A percentile compares a stretch with the other conserved stretches of the same genome.
These are phyloP conservation scores for Claviceps purpurea DNA, from an alignment of 2,329 filamentous ascomycete species.

Conservation along the genomic window DNA sequence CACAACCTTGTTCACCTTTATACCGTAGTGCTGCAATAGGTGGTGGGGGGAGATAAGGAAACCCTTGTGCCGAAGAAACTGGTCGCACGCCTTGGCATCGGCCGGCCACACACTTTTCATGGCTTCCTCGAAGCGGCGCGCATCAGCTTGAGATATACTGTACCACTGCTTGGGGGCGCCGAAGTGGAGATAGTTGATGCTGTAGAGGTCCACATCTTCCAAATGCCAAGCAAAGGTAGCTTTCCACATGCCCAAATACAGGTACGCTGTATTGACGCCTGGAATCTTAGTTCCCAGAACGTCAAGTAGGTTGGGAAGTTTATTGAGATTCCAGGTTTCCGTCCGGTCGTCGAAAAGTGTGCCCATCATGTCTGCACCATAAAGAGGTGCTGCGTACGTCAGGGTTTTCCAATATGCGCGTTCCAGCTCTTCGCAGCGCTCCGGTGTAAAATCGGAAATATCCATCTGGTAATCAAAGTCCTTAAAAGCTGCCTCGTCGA, in stretches of 20 bases:
- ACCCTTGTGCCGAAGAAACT: constrained; percentile 94
- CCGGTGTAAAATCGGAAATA: constrained; percentile 74
- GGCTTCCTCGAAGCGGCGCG: constrained; percentile 78
- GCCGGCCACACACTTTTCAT: constrained; percentile 95
- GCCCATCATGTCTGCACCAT: constrained; percentile 91
- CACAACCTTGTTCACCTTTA: constrained; percentile 90
- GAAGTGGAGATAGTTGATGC: constrained; percentile 99
- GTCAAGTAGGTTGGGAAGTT: constrained; percentile 84
- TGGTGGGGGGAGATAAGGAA: constrained; percentile 90
- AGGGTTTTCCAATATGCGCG: constrained; percentile 94
- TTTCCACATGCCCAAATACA: constrained; percentile 99
- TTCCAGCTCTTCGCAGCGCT: constrained; percentile 89
- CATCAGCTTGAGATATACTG: constrained; percentile 93
- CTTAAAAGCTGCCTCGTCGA: constrained; percentile 84
- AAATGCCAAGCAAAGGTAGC: constrained; percentile 98
- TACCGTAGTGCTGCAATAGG: constrained; percentile 76
- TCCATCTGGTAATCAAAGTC: constrained; percentile 85
- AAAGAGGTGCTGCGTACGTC: constrained; percentile 87
- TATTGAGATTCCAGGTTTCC: constrained; percentile 85
- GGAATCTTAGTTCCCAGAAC: constrained; percentile 91
- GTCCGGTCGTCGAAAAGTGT: constrained; percentile 83
- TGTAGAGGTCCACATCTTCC: constrained; percentile 97
- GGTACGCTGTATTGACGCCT: constrained; percentile 93
- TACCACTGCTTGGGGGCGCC: constrained; percentile 99
- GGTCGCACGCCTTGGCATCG: constrained; percentile 88